Evolutionary conservation across 2,329 filamentous ascomycete species (phyloP), one percentile per base, ranked within the genome.

Genomic region (Neospermospora avenae): DNA sequence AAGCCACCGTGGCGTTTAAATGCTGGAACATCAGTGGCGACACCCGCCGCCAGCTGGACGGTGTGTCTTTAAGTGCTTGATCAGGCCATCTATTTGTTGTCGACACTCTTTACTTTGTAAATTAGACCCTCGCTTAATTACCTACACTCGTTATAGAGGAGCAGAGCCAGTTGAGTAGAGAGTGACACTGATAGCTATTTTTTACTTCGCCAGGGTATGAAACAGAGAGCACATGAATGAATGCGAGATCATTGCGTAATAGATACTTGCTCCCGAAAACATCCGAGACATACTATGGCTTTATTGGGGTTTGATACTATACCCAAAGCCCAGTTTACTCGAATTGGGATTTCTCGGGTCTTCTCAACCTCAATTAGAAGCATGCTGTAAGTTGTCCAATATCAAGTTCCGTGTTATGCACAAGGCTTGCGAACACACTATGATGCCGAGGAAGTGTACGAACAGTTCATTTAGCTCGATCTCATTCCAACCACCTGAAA

Each of bases 401-500:
- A 54, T 18, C 24, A 42, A 54, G 16, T 20, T 24, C 28, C 51
- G 18, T 54, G 24, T 41, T 54, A 42, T 41, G 13, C 14, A 54
- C 37, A n/a, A 42, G 35, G 35, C 6, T 14, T 42, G 35, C 35
- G 41, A 54, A 42, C 35, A 20, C 35, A 41, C 34, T 28, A 4
- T 25, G 20, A 48, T 7, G 20, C 14, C 39, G 8, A 18, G 20
- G 18, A 22, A 42, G 24, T n/a, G 35, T 14, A 20, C 51, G 51
- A 54, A n/a, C 13, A 37, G 24, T 34, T 37, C 7, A 35, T 28
- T 42, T 42, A 20, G 37, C 51, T 41, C 35, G 6, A 22, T 34
- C 49, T 41, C 35, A 13, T 31, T 18, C 37, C 37, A 42, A 35
- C 18, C 34, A 37, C 34, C 42, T 60, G 44, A 56, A 58, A 58